phyloP scores from a whole-genome alignment of 208 protist genomes.

The Trypanosoma rangeli region DNA sequence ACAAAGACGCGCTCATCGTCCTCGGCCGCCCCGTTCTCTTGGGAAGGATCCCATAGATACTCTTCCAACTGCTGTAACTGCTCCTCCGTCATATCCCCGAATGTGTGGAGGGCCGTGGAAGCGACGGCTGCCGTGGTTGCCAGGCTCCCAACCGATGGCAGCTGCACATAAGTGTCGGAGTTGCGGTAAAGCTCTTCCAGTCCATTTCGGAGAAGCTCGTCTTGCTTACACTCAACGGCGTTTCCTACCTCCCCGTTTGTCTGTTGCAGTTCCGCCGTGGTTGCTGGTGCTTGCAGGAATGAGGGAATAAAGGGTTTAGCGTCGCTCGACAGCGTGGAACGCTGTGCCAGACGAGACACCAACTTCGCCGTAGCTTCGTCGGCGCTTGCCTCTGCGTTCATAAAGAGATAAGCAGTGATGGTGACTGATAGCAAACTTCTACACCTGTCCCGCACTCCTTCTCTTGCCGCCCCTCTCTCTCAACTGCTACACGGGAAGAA shows the following conservation, averaged over 20 bases:
- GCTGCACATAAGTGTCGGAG: not conserved
- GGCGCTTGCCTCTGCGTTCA: constrained; percentile 4
- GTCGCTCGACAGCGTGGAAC: constrained; percentile 49
- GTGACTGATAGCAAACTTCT: not conserved
- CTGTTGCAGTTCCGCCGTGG: not conserved
- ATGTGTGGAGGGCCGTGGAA: constrained; percentile 6
- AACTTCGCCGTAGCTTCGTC: constrained; percentile 8
- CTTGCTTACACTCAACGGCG: not conserved
- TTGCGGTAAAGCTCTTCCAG: not conserved
- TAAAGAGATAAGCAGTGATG: not conserved
- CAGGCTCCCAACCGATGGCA: constrained; percentile 3
- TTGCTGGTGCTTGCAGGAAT: constrained; percentile 32
- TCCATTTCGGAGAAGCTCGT: not conserved
- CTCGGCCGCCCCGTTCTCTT: not conserved
- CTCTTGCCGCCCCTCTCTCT: no score
- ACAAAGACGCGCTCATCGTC: constrained; percentile 47
- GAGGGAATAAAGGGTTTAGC: constrained; percentile 61
- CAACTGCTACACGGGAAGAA: no score
- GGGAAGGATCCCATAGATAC: constrained; percentile 11
- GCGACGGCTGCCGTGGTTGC: constrained; percentile 12
- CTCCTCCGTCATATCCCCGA: constrained; percentile 21
- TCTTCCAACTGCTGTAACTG: constrained; percentile 21
- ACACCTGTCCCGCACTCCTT: no score
- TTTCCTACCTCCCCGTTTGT: not conserved
- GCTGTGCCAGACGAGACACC: constrained; percentile 15